Evolutionary conservation across 2,329 filamentous ascomycete species (phyloP), one percentile per base, ranked within the genome.

Genomic region (Trichoderma lentiforme): DNA sequence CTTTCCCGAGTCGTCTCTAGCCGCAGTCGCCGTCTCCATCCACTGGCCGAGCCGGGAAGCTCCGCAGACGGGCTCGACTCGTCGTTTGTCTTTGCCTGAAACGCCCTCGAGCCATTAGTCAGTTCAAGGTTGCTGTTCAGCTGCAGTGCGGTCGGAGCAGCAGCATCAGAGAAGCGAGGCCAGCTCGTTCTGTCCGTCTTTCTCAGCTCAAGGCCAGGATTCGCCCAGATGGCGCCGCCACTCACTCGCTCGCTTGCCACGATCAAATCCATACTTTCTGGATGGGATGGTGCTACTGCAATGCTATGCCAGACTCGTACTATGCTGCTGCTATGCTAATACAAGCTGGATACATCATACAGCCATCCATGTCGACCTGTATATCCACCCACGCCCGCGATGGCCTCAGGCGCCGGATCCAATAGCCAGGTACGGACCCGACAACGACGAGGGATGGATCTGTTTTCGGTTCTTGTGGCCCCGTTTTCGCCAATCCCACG

Each of bases 401-500:
- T 71, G 62, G 70, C 62, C 56, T 66, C 70, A 56, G 12, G 68
- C 58, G 60, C 61, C 32, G 64, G 63, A 72, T 63, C 69, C 69
- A 63, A 71, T 64, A 65, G 69, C 69, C 61, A 65, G 69, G 69
- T 71, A 71, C 60, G 68, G 68, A 69, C 43, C 58, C 68, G 69
- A 39, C 69, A 34, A 66, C 30, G 34, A 57, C 69, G 58, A 65
- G 51, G 34, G 12, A 65, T 65, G 69, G 47, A 64, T 71, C 69
- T 65, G 58, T 56, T 51, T 34, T 58, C 69, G 60, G 61, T 65
- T 71, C 60, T 63, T 39, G 47, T 70, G 68, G 68, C 68, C 67
- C 58, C 61, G 34, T 66, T 47, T 32, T 62, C 60, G 69, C 69
- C 69, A 71, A 71, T 71, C 69, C 69, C 69, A 71, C 47, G 51